Percentiles rank a stretch among this genome's conserved stretches.
Conservation (phyloP, 306 rosid genomes). For the Benincasa hispida region DNA sequence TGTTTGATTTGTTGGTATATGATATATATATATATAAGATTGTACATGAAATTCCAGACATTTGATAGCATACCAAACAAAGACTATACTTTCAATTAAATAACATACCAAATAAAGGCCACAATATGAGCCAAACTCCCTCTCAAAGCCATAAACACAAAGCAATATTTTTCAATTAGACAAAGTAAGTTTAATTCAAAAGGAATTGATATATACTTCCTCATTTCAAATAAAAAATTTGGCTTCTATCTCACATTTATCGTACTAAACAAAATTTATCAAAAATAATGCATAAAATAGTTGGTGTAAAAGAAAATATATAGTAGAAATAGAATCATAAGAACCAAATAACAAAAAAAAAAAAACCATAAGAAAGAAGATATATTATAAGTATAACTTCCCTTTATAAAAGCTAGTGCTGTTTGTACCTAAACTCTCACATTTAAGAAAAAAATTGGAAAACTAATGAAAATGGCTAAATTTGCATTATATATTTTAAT, state of each 20-base stretch:
- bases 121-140: background rate
- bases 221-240: no score
- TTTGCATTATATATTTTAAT: background rate
- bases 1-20: no score
- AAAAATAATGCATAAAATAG: background rate
- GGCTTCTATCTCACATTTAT: no score
- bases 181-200: no score
- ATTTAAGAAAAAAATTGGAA: background rate
- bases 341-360: background rate
- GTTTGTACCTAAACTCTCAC: background rate
- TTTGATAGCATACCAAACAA: background rate
- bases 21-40: no score
- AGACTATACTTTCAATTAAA: background rate
- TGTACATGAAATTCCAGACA: background rate
- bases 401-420: background rate
- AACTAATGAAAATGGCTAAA: background rate
- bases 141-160: background rate
- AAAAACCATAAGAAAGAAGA: no score
- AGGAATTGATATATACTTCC: no score
- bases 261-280: no score
- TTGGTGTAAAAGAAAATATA: background rate
- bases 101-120: background rate
- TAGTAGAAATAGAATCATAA: background rate
- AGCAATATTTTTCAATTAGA: background rate
- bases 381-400: no score